Percentiles rank a stretch among this genome's conserved stretches.
Evolutionary conservation across 441 rosid genomes (phyloP).

Genomic region (Adansonia grandidieri): DNA sequence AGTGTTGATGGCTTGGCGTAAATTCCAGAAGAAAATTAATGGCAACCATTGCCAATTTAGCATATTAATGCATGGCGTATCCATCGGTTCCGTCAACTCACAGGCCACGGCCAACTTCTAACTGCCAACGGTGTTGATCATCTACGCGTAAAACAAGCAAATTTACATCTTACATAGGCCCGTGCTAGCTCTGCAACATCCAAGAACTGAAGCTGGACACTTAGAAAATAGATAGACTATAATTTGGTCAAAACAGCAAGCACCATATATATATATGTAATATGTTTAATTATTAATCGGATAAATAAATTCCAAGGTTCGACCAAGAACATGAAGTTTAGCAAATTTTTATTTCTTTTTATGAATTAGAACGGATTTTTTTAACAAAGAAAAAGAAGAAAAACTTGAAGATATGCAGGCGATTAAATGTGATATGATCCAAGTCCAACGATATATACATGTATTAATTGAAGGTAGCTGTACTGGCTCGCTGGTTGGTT

Average conservation of each 20-base stretch:
- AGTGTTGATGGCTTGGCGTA: background rate
- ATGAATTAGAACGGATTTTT: no score
- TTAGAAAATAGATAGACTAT: background rate
- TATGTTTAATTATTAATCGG: background rate
- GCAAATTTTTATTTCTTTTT: no score
- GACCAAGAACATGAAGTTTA: background rate
- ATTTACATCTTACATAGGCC: background rate
- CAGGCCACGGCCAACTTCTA: background rate
- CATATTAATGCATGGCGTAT: background rate
- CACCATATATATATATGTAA: background rate
- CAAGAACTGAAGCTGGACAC: background rate
- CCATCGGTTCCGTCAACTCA: background rate
- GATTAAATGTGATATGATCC: no score
- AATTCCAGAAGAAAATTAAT: no score
- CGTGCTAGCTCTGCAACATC: background rate
- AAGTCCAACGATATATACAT: no score
- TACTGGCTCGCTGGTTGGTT: no score
- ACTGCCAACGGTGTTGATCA: background rate
- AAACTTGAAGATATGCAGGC: no score
- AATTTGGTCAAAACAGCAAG: background rate
- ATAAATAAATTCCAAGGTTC: background rate
- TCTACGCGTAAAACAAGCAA: background rate
- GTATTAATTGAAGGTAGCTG: no score
- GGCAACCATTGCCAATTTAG: no score
- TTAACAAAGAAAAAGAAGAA: no score